Base-by-base conservation (phyloP, 208 protist genomes). In the Phytomonas francai region DNA sequence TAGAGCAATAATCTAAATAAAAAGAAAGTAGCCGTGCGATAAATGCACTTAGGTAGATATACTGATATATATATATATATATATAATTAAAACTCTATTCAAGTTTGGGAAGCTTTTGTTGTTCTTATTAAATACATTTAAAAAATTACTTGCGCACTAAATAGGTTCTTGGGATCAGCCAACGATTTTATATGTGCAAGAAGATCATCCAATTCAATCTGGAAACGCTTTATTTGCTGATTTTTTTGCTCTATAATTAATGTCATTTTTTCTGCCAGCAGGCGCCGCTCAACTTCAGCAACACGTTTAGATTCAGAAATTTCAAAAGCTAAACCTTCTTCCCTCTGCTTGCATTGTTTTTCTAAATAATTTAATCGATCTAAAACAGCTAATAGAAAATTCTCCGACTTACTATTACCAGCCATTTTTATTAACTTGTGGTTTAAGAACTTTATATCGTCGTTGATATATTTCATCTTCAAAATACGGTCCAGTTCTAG, bases 241-340 rank as follows among this genome's bases (percentile, higher is more conserved):
- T 93, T 94, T 71, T 96, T 96, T 49, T 87, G 65, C 39, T 91
- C 78, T 31, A 96, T n/a, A 22, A 85, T 51, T 42, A 93, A 72
- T 36, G 91, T 70, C 16, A 71, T 70, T 57, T 89, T 88, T 63
- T 96, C 79, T 28, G 63, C 79, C 39, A 78, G 39, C 22, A 94
- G 32, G 0, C 59, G 63, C 32, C 81, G 77, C 70, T 96, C 91
- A 45, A 92, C 74, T 11, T 91, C 80, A 32, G 84, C 77, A 33
- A 89, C 62, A 31, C 88, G 79, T 59, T 73, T 74, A 8, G 81
- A 64, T 72, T 96, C 84, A 1, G 65, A 27, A 27, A 96, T 64
- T 58, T 89, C 83, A 30, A 80, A 70, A 27, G 65, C 67, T 32
- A 68, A 63, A 59, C 92, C 88, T 54, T 81, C 74, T 49, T 93